Percentiles rank a stretch among this genome's conserved stretches.
Conservation (phyloP, 2,329 filamentous ascomycete genomes). For the Alternaria rosae region DNA sequence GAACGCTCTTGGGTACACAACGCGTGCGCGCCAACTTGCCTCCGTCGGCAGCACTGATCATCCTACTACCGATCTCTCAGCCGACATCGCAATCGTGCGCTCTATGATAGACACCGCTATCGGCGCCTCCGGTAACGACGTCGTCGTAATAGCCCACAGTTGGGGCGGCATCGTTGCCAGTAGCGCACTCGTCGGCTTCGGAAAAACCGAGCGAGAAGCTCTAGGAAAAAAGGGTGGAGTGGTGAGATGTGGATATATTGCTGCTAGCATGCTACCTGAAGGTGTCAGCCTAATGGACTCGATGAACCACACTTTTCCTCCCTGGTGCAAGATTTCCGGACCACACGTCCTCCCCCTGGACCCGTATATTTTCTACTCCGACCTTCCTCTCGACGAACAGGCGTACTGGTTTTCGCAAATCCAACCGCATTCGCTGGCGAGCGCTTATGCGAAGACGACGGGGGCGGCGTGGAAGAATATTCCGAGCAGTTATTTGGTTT, state of each 20-base stretch:
- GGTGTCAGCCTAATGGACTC: conserved; percentile 40
- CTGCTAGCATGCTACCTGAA: conserved; percentile 48
- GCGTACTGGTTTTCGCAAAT: conserved; percentile 24
- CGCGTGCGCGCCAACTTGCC: conserved; percentile 37
- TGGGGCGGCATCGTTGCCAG: conserved; percentile 54
- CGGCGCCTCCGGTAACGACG: conserved; percentile 48
- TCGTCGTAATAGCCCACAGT: conserved; percentile 55
- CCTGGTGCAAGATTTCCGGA: not conserved
- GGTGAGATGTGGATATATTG: conserved; percentile 45
- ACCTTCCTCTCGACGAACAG: conserved; percentile 34
- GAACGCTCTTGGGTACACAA: conserved; percentile 39
- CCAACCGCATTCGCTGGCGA: conserved; percentile 33
- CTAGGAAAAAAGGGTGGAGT: conserved; percentile 51
- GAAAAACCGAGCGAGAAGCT: conserved; percentile 43
- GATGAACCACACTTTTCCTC: not conserved
- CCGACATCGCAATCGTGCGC: conserved; percentile 47
- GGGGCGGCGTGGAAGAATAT: conserved; percentile 48
- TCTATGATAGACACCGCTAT: conserved; percentile 47
- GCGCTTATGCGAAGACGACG: conserved; percentile 34
- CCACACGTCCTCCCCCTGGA: not conserved
- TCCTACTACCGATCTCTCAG: conserved; percentile 37
- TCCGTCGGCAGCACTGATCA: conserved; percentile 31
- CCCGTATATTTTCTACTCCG: conserved; percentile 35
- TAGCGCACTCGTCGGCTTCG: conserved; percentile 46
- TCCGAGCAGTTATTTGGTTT: conserved; percentile 47